These are phyloP conservation scores for Pilasporangium apinafurcum DNA, from an alignment of 352 stramenopile genomes.

Conservation along the genomic window DNA sequence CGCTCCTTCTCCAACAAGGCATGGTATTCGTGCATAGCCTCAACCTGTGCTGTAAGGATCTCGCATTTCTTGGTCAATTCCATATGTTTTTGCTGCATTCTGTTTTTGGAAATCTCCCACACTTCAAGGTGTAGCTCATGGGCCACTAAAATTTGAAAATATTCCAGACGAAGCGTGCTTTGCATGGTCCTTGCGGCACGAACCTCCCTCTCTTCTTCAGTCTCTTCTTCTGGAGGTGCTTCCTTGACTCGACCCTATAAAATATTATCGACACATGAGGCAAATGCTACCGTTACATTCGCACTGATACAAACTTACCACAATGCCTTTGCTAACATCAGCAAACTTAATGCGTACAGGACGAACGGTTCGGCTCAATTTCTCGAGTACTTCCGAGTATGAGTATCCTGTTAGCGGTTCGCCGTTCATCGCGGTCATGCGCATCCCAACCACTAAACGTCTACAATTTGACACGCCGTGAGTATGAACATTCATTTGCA, in stretches of 20 bases:
- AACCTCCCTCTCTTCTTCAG: constrained; percentile 61
- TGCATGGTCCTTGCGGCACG: constrained; percentile 49
- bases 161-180: constrained; percentile 61
- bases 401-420: constrained; percentile 70
- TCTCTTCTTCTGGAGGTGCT: constrained; percentile 50
- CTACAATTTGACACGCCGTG: too few species aligned
- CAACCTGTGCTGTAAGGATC: constrained; percentile 39
- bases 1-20: constrained; percentile 50
- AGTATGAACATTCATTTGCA: too few species aligned
- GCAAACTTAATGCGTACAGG: constrained; percentile 82
- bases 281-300: not conserved
- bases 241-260: constrained; percentile 55
- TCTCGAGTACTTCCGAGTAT: constrained; percentile 74
- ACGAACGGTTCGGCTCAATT: constrained; percentile 54
- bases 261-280: not conserved
- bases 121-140: constrained; percentile 76
- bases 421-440: constrained; percentile 79
- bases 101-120: constrained; percentile 47
- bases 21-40: constrained; percentile 32
- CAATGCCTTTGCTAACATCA: constrained; percentile 78
- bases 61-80: constrained; percentile 55
- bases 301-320: constrained; percentile 20
- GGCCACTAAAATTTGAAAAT: constrained; percentile 70
- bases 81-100: constrained; percentile 36
- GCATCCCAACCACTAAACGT: constrained; percentile 70